Base-by-base conservation (phyloP, 768 basidiomycete species). In the Glaciozyma martinii region DNA sequence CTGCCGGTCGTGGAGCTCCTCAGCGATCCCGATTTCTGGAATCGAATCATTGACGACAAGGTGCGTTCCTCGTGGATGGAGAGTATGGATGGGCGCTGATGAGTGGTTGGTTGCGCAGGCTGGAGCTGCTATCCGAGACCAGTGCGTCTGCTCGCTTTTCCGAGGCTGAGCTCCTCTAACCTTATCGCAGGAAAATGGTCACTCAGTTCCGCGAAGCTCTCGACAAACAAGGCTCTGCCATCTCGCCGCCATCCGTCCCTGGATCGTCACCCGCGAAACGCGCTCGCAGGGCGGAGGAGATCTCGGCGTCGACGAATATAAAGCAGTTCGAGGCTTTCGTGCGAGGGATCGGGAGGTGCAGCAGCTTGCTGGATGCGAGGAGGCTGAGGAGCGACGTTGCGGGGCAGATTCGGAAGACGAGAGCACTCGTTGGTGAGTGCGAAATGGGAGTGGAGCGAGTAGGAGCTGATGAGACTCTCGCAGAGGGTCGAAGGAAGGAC, bases 21-120 rank as follows among this genome's bases (percentile, higher is more conserved):
- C 43, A 82, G 88, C 33, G 95, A 99, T 75, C 90, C 92, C 7
- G 95, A 99, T 76, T 95, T 95, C 70, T 97, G 92, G 92, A 99
- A 99, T 78, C 81, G 84, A 63, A 83, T 84, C 44, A 88, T 97
- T 57, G 93, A 97, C 76, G 86, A 92, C 78, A 84, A 89, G 78
- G 93, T 91, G 75, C 77, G 89, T 40, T 19, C 27, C 46, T 46
- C 56, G 2, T 3, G 3, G 1, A 27, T 30, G 27, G 54, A 57
- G 47, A 25, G 5, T 8, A 25, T 10, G 23, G 21, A 13, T 62
- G 72, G 29, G 68, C 23, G 19, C 53, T 47, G 25, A 27, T 10
- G 10, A 5, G 25, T 33, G n/a, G 42, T 21, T 5, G 33, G 53
- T 23, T 54, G 71, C 18, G 43, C 70, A 85, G 83, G 84, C 84